Percentiles rank a stretch among this genome's conserved stretches.
Evolutionary conservation across 2,329 filamentous ascomycete species (phyloP).

Genomic region (Paraphoma sp.): DNA sequence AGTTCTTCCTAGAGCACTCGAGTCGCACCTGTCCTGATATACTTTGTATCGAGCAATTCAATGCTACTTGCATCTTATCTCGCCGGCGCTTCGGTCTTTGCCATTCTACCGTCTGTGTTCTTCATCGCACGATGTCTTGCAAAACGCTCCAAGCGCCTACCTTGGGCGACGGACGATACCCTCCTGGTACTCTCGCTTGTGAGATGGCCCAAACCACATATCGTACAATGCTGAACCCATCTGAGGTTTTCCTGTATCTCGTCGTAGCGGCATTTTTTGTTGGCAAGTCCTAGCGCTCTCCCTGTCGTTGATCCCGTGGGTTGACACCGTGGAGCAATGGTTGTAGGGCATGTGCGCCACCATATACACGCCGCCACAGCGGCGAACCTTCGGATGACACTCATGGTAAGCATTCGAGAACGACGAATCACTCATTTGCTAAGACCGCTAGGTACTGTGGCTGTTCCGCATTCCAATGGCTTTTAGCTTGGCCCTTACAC

Average conservation of each 20-base stretch:
- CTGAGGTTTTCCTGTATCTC: constrained; percentile 17
- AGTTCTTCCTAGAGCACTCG: constrained; percentile 8
- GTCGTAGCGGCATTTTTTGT: constrained; percentile 19
- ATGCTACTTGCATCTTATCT: constrained; percentile 19
- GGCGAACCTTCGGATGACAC: constrained; percentile 16
- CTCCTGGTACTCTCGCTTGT: constrained; percentile 30
- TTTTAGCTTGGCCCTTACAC: constrained; percentile 20
- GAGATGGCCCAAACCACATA: not conserved
- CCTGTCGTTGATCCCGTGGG: not conserved
- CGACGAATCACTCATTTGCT: not conserved
- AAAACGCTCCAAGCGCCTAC: constrained; percentile 23
- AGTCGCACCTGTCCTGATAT: constrained; percentile 6
- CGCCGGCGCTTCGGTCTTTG: constrained; percentile 20
- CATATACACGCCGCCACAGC: constrained; percentile 8
- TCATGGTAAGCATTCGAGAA: constrained; percentile 15
- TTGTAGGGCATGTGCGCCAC: constrained; percentile 19
- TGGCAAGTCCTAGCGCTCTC: constrained; percentile 13
- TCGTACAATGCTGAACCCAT: not conserved
- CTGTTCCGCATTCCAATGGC: constrained; percentile 26
- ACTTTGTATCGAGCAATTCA: constrained; percentile 1
- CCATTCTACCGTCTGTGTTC: constrained; percentile 23
- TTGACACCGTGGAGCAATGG: constrained; percentile 21
- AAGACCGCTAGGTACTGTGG: constrained; percentile 25
- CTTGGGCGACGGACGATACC: constrained; percentile 29
- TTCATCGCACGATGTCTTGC: constrained; percentile 23